Base-by-base conservation (phyloP, 331 rosid species). In the Quercus lobata region DNA sequence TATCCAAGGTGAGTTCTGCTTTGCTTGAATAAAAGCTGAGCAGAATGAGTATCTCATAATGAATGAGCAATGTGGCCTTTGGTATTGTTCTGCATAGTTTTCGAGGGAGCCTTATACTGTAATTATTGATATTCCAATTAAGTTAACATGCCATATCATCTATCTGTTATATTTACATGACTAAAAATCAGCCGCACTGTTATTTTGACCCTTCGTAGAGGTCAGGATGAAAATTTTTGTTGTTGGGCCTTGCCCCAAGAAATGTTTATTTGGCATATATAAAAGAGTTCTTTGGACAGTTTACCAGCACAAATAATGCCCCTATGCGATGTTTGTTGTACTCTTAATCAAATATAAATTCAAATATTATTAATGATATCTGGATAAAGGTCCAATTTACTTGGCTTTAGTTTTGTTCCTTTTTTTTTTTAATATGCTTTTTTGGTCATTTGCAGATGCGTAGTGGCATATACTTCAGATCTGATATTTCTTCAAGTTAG, bases 391-490 rank as follows among this genome's bases (percentile, higher is more conserved):
- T 79, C 46, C 25, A 30, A 29, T 75, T 19, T 46, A 17, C 32
- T 27, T n/a, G 17, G 30, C 27, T 63, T 52, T 16, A 4, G 4
- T 46, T 22, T 27, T 18, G 4, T 5, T 30, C 7, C 11, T 11
- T 35, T 16, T 49, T 35, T 16, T 35, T 25, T 10, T 35, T 74
- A 22, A 65, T 32, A 25, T 15, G 12, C 14, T 53, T 3, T 74
- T 76, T 21, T 29, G 61, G 18, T 71, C 44, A 17, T 41, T 80
- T 84, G 80, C 88, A 95, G 98, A 83, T 92, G 97, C 60, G 98
- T 95, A 71, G 97, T 89, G 55, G 98, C 98, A 78, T 95, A 76
- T 87, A 77, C 97, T 80, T 95, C 98, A 57, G 98, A 95, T 86
- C 86, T 92, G 73, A 53, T 92, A 79, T 95, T 95, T 87, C 86